Evolutionary conservation across 345 rosid genomes (phyloP), one percentile per base, ranked within the genome.

Genomic region (Eucalyptus camaldulensis): DNA sequence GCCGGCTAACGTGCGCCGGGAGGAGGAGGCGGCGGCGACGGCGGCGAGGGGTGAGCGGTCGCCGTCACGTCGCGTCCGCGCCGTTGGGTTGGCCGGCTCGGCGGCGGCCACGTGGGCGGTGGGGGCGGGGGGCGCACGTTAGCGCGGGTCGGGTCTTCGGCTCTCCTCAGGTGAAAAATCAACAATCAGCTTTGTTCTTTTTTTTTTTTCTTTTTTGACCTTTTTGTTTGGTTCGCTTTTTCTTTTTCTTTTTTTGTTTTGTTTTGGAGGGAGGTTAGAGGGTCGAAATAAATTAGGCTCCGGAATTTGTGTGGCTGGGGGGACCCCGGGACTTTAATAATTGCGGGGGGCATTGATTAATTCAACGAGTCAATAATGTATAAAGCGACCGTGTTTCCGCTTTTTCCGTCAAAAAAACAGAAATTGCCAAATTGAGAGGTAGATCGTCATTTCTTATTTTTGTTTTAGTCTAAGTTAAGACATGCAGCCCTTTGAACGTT

Each of bases 1-100:
- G 33, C 17, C 44, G 27, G 89, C 90, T 92, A 92, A 76, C 85
- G 65, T 90, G 53, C 91, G 90, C 91, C 89, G 90, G 58, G 80
- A 88, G 56, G 54, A 16, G 56, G 22, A 3, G 24, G 22, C 8
- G 47, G 89, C 37, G 53, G 27, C 8, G 17, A 13, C 27, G 65
- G 83, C 51, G 8, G 37, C 12, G 6, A 6, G 5, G 5, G 7
- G 12, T 5, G 5, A 17, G 13, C 5, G 47, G 87, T 50, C 89
- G 86, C 54, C 76, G 90, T 67, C 88, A 43, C 88, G 24, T n/a
- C 19, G 22, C 11, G 49, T 81, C 47, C 90, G 85, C 90, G 49
- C 90, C 88, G 88, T 4, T 6, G 47, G 29, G 50, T n/a, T 43
- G 87, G 45, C 12, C 62, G 49, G 22, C 45, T 88, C 47, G 16